These are phyloP conservation scores for Vigna unguiculata DNA, from an alignment of 306 rosid species.

Conservation along the genomic window DNA sequence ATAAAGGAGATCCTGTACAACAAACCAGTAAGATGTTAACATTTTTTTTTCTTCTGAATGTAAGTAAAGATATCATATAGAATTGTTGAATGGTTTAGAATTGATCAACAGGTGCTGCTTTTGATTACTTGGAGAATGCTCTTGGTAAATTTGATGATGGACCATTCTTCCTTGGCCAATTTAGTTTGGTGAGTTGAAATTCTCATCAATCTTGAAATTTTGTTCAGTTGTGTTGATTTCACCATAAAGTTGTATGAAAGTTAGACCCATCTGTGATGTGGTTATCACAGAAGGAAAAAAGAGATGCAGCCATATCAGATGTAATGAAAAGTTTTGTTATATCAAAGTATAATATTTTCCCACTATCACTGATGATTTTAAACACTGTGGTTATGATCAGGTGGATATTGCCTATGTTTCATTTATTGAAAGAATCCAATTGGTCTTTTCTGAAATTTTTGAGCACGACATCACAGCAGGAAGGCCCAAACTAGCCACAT, in stretches of 20 bases:
- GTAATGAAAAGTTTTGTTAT: not conserved
- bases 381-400: conserved; percentile 42
- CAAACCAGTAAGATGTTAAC: conserved; percentile 46
- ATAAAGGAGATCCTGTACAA: conserved; percentile 54
- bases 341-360: not conserved
- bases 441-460: conserved; percentile 48
- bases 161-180: conserved; percentile 74
- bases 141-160: conserved; percentile 71
- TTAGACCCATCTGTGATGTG: not conserved
- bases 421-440: conserved; percentile 69
- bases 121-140: conserved; percentile 80
- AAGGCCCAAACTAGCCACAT: conserved; percentile 67
- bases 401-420: conserved; percentile 74
- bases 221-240: not conserved
- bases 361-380: not conserved
- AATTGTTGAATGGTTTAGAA: not conserved
- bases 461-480: conserved; percentile 65
- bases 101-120: conserved; percentile 56
- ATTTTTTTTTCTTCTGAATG: not conserved
- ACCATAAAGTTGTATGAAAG: not conserved
- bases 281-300: not conserved
- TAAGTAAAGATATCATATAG: not conserved
- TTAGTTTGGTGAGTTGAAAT: conserved; percentile 69
- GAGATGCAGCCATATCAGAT: not conserved
- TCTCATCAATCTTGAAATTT: not conserved